phyloP scores from a whole-genome alignment of 2,329 filamentous ascomycete genomes.

The Pezicula rhizophila region DNA sequence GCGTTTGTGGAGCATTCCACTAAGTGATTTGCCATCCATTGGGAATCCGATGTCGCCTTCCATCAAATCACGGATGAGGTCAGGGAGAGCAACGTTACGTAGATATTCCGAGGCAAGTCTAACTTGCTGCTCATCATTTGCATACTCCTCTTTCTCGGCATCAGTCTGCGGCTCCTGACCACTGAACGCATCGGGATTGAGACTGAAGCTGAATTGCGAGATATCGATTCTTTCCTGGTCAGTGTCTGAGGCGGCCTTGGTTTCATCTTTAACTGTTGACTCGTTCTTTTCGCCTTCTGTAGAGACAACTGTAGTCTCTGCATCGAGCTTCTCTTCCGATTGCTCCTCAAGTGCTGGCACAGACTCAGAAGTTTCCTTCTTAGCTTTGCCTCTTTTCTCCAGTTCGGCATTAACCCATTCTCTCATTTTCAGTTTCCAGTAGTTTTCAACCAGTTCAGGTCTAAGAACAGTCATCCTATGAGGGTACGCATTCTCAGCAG shows the following conservation, averaged over 20 bases:
- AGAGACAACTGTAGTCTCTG: conserved; percentile 21
- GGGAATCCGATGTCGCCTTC: conserved; percentile 95
- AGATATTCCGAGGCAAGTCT: conserved; percentile 77
- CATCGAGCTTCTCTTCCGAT: conserved; percentile 19
- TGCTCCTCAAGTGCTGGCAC: neutral
- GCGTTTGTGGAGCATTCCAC: conserved; percentile 85
- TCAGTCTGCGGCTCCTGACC: conserved; percentile 86
- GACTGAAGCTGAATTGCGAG: conserved; percentile 76
- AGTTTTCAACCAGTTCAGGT: conserved; percentile 81
- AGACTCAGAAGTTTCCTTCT: conserved; percentile 21
- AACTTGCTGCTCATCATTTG: conserved; percentile 81
- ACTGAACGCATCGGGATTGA: conserved; percentile 95
- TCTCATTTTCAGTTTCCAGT: conserved; percentile 78
- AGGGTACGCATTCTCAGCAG: conserved; percentile 53
- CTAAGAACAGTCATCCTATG: conserved; percentile 94
- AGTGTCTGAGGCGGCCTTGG: conserved; percentile 15
- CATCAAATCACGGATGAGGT: conserved; percentile 77
- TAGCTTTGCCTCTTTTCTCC: conserved; percentile 49
- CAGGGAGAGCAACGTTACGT: conserved; percentile 71
- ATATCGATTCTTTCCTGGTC: conserved; percentile 68
- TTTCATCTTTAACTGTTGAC: conserved; percentile 34
- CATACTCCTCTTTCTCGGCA: conserved; percentile 79
- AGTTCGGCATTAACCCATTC: conserved; percentile 82
- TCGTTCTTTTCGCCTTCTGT: conserved; percentile 25
- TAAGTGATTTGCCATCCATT: conserved; percentile 94